Evolutionary conservation across 1,284 basidiomycete genomes (phyloP).

Genomic region (Ganoderma lingzhi): DNA sequence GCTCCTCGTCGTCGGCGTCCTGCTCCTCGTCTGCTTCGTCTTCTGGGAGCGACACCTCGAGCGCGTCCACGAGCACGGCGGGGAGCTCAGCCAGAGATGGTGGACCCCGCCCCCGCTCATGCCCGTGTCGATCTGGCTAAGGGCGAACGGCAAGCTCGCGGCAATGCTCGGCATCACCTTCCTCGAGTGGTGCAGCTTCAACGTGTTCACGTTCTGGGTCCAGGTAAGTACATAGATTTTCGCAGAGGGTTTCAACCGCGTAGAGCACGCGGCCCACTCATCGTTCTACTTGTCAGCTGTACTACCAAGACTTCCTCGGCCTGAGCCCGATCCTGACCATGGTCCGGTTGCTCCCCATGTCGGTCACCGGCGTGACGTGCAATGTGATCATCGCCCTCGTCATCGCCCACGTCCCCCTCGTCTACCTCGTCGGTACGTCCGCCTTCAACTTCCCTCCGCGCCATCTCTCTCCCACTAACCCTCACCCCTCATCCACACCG

Average conservation of each 20-base stretch:
- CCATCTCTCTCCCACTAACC: neutral
- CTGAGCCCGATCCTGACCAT: slow-evolving; percentile 73
- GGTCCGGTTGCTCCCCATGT: slow-evolving; percentile 82
- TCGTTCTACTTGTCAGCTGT: slow-evolving; percentile 50
- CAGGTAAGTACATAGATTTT: slow-evolving; percentile 46
- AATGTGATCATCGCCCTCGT: slow-evolving; percentile 75
- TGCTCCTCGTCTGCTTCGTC: slow-evolving; percentile 69
- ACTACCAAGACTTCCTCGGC: slow-evolving; percentile 70
- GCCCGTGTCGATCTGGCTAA: slow-evolving; percentile 72
- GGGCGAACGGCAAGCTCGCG: slow-evolving; percentile 71
- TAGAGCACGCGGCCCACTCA: no score
- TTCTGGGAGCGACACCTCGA: slow-evolving; percentile 77
- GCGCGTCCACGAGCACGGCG: slow-evolving; percentile 40
- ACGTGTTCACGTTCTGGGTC: slow-evolving; percentile 63
- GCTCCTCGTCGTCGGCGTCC: slow-evolving; percentile 68
- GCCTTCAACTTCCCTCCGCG: neutral
- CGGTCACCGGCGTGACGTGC: slow-evolving; percentile 71
- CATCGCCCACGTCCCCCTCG: slow-evolving; percentile 61
- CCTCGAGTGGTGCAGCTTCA: slow-evolving; percentile 73
- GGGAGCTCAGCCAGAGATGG: slow-evolving; percentile 28
- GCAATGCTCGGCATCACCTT: slow-evolving; percentile 75
- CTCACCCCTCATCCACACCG: neutral
- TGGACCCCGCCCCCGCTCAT: slow-evolving; percentile 74
- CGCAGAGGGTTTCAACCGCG: no score
- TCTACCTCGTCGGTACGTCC: slow-evolving; percentile 62